phyloP scores from a whole-genome alignment of 768 basidiomycete species.

The Amanita exitialis region DNA sequence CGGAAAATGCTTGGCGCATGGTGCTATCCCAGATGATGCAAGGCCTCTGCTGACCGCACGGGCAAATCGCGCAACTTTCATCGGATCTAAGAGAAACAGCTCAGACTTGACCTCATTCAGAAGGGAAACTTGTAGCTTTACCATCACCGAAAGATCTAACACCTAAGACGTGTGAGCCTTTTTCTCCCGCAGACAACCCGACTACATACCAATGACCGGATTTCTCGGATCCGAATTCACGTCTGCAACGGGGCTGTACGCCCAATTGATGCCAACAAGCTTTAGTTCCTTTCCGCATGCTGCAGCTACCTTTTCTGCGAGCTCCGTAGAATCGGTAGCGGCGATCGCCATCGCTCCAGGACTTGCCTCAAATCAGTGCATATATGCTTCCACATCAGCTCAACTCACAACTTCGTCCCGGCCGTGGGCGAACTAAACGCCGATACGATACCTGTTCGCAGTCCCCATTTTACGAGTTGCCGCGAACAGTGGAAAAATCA shows the following conservation, averaged over 20 bases:
- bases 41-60: conserved; percentile 39
- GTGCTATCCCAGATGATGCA: conserved; percentile 37
- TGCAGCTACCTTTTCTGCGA: conserved; percentile 31
- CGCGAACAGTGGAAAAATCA: neutral
- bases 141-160: conserved; percentile 66
- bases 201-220: conserved; percentile 51
- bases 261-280: conserved; percentile 61
- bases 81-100: conserved; percentile 34
- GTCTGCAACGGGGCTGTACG: conserved; percentile 61
- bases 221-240: conserved; percentile 62
- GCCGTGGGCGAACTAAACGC: conserved; percentile 31
- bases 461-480: conserved; percentile 18
- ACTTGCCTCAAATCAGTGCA: conserved; percentile 20
- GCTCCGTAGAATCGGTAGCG: conserved; percentile 36
- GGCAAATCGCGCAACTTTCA: conserved; percentile 38
- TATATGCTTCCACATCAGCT: neutral
- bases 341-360: conserved; percentile 70
- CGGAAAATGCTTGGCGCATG: conserved; percentile 59
- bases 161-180: conserved; percentile 23
- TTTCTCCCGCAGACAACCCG: neutral
- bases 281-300: conserved; percentile 49
- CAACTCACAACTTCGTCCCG: conserved; percentile 59
- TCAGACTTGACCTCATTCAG: neutral
- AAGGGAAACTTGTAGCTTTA: conserved; percentile 13
- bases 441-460: too few species aligned